Evolutionary conservation across 2,329 filamentous ascomycete species (phyloP).

Genomic region (Penicillium sp.): DNA sequence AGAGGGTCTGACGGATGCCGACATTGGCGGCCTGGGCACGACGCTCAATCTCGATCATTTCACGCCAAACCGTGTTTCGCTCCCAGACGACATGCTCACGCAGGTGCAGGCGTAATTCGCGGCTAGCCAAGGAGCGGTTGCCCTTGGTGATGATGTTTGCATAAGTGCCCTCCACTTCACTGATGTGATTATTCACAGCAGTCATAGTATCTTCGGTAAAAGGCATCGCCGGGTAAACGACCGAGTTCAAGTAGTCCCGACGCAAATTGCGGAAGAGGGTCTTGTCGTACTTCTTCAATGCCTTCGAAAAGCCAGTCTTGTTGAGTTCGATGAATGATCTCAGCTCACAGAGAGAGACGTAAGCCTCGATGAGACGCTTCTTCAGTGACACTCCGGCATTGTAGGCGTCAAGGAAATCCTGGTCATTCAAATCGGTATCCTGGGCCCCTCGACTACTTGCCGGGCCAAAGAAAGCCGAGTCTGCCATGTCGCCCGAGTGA

Average conservation of each 20-base stretch:
- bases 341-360: slow-evolving; percentile 89
- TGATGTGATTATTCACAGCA: slow-evolving; percentile 65
- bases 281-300: slow-evolving; percentile 98
- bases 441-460: slow-evolving; percentile 34
- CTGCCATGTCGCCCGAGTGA: slow-evolving; percentile 31
- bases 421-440: slow-evolving; percentile 72
- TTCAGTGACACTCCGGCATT: slow-evolving; percentile 78
- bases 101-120: slow-evolving; percentile 82
- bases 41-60: slow-evolving; percentile 96
- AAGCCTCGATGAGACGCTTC: slow-evolving; percentile 80
- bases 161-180: slow-evolving; percentile 71
- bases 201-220: slow-evolving; percentile 71
- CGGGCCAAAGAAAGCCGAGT: slow-evolving; percentile 30
- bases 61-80: slow-evolving; percentile 95
- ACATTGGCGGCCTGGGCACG: slow-evolving; percentile 91
- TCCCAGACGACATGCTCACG: slow-evolving; percentile 98
- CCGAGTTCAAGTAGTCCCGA: slow-evolving; percentile 64
- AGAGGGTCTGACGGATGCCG: slow-evolving; percentile 68
- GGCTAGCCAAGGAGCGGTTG: slow-evolving; percentile 68
- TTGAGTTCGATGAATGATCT: slow-evolving; percentile 96
- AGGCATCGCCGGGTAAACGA: slow-evolving; percentile 72
- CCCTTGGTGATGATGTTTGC: slow-evolving; percentile 76
- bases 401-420: slow-evolving; percentile 63
- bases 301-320: slow-evolving; percentile 92
- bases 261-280: slow-evolving; percentile 80